These are phyloP conservation scores for Alternaria triticimaculans DNA, from an alignment of 2,329 filamentous ascomycete genomes.

Conservation along the genomic window DNA sequence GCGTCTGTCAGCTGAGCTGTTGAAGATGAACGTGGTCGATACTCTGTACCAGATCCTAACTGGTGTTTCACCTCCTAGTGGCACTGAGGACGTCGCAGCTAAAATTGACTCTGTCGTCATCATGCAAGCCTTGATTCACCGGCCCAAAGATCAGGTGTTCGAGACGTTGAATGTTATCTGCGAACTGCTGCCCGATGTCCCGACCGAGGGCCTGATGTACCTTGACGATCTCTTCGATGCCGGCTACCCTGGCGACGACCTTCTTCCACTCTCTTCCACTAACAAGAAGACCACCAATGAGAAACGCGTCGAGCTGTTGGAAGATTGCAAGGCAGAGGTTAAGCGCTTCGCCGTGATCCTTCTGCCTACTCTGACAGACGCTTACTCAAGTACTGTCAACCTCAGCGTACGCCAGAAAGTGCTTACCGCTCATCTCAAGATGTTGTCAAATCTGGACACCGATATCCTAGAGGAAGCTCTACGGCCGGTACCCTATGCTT, in stretches of 20 bases:
- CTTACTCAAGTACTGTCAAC: constrained; percentile 97
- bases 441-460: constrained; percentile 93
- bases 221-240: constrained; percentile 59
- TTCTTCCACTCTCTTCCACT: constrained; percentile 51
- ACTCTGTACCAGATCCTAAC: constrained; percentile 97
- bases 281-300: constrained; percentile 71
- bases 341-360: constrained; percentile 92
- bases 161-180: constrained; percentile 98
- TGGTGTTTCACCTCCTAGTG: constrained; percentile 87
- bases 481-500: constrained; percentile 89
- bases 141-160: constrained; percentile 92
- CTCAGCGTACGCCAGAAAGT: constrained; percentile 94
- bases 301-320: constrained; percentile 80
- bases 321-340: constrained; percentile 84
- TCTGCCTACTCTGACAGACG: constrained; percentile 92
- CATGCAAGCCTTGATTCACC: constrained; percentile 97
- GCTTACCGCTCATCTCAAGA: constrained; percentile 92
- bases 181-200: constrained; percentile 82
- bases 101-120: constrained; percentile 97
- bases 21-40: constrained; percentile 97
- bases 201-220: constrained; percentile 61
- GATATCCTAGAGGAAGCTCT: constrained; percentile 84
- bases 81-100: constrained; percentile 75
- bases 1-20: constrained; percentile 82
- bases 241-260: constrained; percentile 56